These are phyloP conservation scores for Collybiopsis confluens DNA, from an alignment of 768 basidiomycete species.

Conservation along the genomic window DNA sequence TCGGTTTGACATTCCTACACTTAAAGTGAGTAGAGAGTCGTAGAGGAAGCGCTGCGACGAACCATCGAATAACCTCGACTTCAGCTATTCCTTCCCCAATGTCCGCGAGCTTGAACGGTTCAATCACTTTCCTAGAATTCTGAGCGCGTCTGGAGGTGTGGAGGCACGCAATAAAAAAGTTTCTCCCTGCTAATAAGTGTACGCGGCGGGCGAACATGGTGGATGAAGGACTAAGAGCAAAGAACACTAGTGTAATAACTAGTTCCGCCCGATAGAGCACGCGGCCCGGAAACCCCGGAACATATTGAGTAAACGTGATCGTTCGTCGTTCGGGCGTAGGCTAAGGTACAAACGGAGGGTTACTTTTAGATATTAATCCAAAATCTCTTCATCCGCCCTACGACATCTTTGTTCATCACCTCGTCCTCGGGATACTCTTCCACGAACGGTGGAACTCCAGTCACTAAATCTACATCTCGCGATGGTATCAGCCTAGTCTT, in stretches of 20 bases:
- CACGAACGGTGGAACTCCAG: conserved; percentile 55
- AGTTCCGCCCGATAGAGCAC: conserved; percentile 1
- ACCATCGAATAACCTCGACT: conserved; percentile 88
- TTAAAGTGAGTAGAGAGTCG: background rate
- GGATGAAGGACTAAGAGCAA: conserved; percentile 17
- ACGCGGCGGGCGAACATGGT: conserved; percentile 1
- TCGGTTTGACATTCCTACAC: conserved; percentile 60
- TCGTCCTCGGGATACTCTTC: conserved; percentile 56
- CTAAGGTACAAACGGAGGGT: too few relatives aligned
- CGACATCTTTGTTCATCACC: conserved; percentile 20
- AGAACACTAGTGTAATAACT: background rate
- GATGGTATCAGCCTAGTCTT: conserved; percentile 35
- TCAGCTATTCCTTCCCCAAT: conserved; percentile 92
- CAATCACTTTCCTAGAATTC: conserved; percentile 27
- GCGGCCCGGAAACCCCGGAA: background rate
- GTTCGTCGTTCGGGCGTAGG: too few relatives aligned
- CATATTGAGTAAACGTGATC: background rate
- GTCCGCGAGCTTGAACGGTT: conserved; percentile 76
- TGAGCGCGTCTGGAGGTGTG: conserved; percentile 5
- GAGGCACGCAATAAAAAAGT: conserved; percentile 4
- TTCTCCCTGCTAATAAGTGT: background rate
- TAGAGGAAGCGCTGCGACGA: conserved; percentile 20
- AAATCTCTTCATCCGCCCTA: conserved; percentile 29
- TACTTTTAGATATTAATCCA: too few relatives aligned
- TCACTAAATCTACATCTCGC: conserved; percentile 55